Evolutionary conservation across 192 early-diverging fungal species (phyloP), one percentile per base, ranked within the genome.

Genomic region (Rhizoclosmatium sp.): DNA sequence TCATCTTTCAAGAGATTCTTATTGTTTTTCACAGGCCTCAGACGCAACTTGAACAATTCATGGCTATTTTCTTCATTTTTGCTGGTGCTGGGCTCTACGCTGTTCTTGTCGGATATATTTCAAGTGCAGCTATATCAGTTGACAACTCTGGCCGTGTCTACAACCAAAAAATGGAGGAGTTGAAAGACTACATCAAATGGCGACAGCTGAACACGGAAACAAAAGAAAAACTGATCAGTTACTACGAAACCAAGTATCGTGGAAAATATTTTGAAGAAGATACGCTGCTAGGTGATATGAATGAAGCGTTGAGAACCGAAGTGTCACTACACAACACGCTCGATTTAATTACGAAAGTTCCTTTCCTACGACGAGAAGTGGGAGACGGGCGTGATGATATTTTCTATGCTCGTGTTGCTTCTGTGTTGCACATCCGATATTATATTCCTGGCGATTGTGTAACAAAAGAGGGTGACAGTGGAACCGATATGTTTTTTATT

Each of bases 401-500:
- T 3, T 82, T 69, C 48, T 45, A 71, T 41, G 65, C 81, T 4
- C 47, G 81, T 9, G 66, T 82, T 21, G 71, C 79, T 3, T 19
- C 73, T 1, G 42, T 69, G 48, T 65, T 82, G 39, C 45, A 46
- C 19, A 9, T 56, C 4, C 10, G 59, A 39, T 80, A 76, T 47
- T 82, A 41, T 80, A 76, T 82, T 23, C 47, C 45, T 0, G 81
- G 81, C 10, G 81, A 82, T 56, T 70, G 10, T 46, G 48, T 82
- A 9, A 66, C 59, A 7, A 79, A 67, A 51, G 78, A 81, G 45
- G 80, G 80, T 16, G 80, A 81, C 40, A 40, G 47, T 59, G 54
- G 51, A 42, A 60, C 45, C 19, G 81, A 72, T 10, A 82, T 82
- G 81, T 82, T 81, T 65, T 82, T 82, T 79, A 82, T 82, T 51